A percentile compares a stretch with the other conserved stretches of the same genome.
Evolutionary conservation across 306 rosid species (phyloP).

Genomic region (Vachellia pachyceras): DNA sequence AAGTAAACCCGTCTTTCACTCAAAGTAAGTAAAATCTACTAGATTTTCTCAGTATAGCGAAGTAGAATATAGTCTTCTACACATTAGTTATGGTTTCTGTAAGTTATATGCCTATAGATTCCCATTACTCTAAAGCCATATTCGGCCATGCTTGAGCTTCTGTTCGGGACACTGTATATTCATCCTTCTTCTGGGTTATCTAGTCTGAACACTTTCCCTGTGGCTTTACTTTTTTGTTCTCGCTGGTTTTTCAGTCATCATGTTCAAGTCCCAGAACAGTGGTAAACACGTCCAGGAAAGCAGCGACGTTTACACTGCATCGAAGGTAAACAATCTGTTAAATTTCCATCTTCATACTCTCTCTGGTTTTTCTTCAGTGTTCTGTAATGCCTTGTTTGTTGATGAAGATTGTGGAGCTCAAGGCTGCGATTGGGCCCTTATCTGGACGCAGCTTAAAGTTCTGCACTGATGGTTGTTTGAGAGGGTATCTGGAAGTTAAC

Average conservation of each 20-base stretch:
- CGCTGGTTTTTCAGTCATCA: conserved; percentile 7
- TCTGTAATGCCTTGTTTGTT: not conserved
- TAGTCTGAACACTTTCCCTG: not conserved
- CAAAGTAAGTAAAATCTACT: not conserved
- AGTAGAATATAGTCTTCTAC: not conserved
- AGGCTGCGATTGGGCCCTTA: conserved; percentile 46
- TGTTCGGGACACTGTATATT: not conserved
- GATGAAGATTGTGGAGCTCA: conserved; percentile 38
- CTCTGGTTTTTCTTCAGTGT: not conserved
- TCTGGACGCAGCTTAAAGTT: conserved; percentile 38
- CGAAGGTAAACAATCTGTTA: conserved; percentile 19
- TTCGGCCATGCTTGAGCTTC: not conserved
- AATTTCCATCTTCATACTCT: not conserved
- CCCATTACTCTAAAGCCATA: not conserved
- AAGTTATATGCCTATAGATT: conserved; percentile 28
- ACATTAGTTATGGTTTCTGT: not conserved
- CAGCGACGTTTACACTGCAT: conserved; percentile 9
- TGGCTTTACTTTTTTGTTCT: conserved; percentile 5
- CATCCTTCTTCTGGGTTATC: not conserved
- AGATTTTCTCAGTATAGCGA: not conserved
- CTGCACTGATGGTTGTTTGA: conserved; percentile 69
- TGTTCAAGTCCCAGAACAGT: conserved; percentile 27
- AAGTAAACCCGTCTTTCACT: no score
- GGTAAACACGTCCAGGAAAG: conserved; percentile 12
- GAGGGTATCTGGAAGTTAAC: conserved; percentile 73